A percentile compares a stretch with the other conserved stretches of the same genome.
Evolutionary conservation across 2,329 filamentous ascomycete species (phyloP).

Genomic region (Colletotrichum truncatum): DNA sequence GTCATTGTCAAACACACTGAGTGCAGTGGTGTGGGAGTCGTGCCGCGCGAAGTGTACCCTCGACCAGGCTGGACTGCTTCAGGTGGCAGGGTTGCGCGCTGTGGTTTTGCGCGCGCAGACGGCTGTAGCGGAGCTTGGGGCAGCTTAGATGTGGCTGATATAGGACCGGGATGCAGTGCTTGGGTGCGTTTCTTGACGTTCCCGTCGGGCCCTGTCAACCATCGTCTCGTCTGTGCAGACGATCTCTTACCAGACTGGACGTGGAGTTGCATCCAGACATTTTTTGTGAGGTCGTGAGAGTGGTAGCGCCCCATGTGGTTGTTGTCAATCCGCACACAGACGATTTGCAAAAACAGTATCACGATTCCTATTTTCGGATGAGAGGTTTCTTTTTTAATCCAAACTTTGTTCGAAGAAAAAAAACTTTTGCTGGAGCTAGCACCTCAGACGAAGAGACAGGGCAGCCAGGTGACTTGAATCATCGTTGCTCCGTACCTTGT

Average conservation of each 20-base stretch:
- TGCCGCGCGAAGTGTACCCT: constrained; percentile 23
- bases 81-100: constrained; percentile 18
- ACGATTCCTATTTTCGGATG: constrained; percentile 20
- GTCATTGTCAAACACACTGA: constrained; percentile 30
- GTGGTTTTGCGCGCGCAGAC: constrained; percentile 17
- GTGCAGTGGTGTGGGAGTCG: constrained; percentile 30
- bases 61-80: constrained; percentile 6
- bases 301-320: not conserved
- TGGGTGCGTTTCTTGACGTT: constrained; percentile 20
- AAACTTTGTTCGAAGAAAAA: not conserved
- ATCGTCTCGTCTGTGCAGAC: constrained; percentile 25
- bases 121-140: constrained; percentile 24
- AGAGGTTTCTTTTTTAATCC: not conserved
- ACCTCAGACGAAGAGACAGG: not conserved
- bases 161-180: constrained; percentile 19
- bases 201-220: constrained; percentile 19
- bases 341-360: not conserved
- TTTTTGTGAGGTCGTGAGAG: not conserved
- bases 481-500: not conserved
- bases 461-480: constrained; percentile 2
- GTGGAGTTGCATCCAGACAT: constrained; percentile 8
- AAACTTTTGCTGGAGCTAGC: constrained; percentile 1
- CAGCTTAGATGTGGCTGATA: constrained; percentile 24
- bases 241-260: constrained; percentile 10
- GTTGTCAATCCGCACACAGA: not conserved